These are phyloP conservation scores for Helminthosporium solani DNA, from an alignment of 2,329 filamentous ascomycete species.

Conservation along the genomic window DNA sequence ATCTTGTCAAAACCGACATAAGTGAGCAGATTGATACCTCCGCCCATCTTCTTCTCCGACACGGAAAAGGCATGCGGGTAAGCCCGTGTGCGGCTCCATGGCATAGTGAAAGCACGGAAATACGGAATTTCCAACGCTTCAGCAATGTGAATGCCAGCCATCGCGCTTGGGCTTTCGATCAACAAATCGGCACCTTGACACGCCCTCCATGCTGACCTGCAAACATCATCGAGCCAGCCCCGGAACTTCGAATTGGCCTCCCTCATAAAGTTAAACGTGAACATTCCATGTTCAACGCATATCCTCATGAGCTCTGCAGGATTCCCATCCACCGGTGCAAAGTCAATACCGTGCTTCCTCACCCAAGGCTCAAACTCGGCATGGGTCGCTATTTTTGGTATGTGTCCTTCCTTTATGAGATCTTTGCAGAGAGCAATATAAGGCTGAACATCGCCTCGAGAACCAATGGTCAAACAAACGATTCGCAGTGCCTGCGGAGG, in stretches of 20 bases:
- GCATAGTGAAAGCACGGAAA: slow-evolving; percentile 97
- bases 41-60: slow-evolving; percentile 89
- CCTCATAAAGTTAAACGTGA: slow-evolving; percentile 85
- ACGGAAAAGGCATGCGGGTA: slow-evolving; percentile 97
- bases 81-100: slow-evolving; percentile 91
- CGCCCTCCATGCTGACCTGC: slow-evolving; percentile 76
- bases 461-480: slow-evolving; percentile 94
- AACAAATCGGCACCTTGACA: slow-evolving; percentile 86
- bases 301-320: slow-evolving; percentile 93
- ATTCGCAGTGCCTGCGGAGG: slow-evolving; percentile 76
- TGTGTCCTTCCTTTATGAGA: slow-evolving; percentile 82
- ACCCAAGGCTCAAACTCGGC: slow-evolving; percentile 88
- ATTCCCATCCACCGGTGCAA: slow-evolving; percentile 83
- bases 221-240: slow-evolving; percentile 89
- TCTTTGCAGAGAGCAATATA: slow-evolving; percentile 97
- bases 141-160: slow-evolving; percentile 97
- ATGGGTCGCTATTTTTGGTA: slow-evolving; percentile 85
- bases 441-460: slow-evolving; percentile 91
- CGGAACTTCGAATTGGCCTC: slow-evolving; percentile 77
- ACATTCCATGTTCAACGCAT: slow-evolving; percentile 96
- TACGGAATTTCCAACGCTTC: slow-evolving; percentile 92
- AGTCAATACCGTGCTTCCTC: slow-evolving; percentile 89
- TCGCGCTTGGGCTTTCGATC: slow-evolving; percentile 93
- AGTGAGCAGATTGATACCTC: slow-evolving; percentile 90
- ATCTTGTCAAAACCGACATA: slow-evolving; percentile 96